phyloP scores from a whole-genome alignment of 495 filamentous ascomycete species.

The Annulohypoxylon moriforme region DNA sequence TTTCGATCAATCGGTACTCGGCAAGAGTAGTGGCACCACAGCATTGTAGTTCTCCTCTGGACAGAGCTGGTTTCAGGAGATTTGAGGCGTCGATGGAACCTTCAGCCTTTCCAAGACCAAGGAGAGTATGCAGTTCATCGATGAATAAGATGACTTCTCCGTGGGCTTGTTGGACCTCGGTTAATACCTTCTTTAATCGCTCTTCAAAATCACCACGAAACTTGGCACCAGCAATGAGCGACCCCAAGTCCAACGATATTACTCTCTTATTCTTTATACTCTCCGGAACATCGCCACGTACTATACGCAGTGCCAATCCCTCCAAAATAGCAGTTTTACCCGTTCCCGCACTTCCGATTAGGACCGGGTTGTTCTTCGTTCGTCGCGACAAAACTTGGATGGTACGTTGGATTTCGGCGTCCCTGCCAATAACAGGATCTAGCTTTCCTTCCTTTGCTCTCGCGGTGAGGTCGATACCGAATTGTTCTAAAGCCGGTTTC shows the following conservation, averaged over 20 bases:
- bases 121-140: conserved; percentile 91
- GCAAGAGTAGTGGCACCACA: conserved; percentile 93
- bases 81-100: conserved; percentile 97
- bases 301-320: conserved; percentile 90
- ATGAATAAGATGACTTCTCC: conserved; percentile 94
- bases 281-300: conserved; percentile 92
- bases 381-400: conserved; percentile 93
- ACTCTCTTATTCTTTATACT: conserved; percentile 96
- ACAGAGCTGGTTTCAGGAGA: conserved; percentile 91
- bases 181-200: conserved; percentile 87
- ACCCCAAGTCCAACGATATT: conserved; percentile 85
- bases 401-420: conserved; percentile 89
- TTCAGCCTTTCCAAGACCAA: conserved; percentile 93
- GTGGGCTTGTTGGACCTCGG: conserved; percentile 88
- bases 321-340: conserved; percentile 97
- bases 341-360: conserved; percentile 92
- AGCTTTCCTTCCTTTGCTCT: conserved; percentile 88
- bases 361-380: conserved; percentile 96
- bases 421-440: conserved; percentile 94
- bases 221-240: conserved; percentile 94
- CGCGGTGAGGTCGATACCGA: conserved; percentile 89
- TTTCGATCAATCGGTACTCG: conserved; percentile 93
- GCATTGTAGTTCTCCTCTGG: conserved; percentile 92
- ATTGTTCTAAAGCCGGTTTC: conserved; percentile 89
- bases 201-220: conserved; percentile 98